phyloP scores from a whole-genome alignment of 75 land plant genomes.

The Isoetes taiwanensis region DNA sequence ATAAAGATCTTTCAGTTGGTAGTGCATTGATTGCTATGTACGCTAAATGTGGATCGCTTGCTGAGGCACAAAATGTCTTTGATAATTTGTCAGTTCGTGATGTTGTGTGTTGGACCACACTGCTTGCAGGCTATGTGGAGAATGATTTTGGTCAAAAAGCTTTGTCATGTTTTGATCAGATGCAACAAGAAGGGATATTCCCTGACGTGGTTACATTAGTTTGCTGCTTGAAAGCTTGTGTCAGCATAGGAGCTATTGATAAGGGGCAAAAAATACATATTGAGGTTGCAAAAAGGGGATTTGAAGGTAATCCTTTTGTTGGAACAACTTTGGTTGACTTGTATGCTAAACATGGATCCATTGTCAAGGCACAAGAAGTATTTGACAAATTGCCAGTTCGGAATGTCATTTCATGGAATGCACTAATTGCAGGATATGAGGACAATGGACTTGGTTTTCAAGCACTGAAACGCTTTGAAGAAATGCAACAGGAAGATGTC shows the following conservation, averaged over 20 bases:
- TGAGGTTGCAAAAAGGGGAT: neutral
- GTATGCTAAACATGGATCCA: slow-evolving; percentile 10
- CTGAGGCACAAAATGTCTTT: slow-evolving; percentile 13
- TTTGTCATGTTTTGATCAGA: neutral
- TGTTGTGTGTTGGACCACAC: neutral
- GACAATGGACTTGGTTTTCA: too few relatives aligned
- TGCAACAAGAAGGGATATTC: too few relatives aligned
- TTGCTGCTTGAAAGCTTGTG: slow-evolving; percentile 26
- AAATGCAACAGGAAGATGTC: too few relatives aligned
- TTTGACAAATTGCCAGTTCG: slow-evolving; percentile 8
- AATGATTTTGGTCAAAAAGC: neutral
- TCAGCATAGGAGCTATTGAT: slow-evolving; percentile 2
- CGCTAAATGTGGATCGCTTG: slow-evolving; percentile 12
- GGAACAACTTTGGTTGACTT: slow-evolving; percentile 4
- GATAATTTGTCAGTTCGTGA: slow-evolving; percentile 11
- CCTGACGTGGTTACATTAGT: slow-evolving; percentile 26
- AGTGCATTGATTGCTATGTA: slow-evolving; percentile 1
- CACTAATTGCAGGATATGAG: too few relatives aligned
- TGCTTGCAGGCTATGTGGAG: neutral
- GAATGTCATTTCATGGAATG: slow-evolving; percentile 17
- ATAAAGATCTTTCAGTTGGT: neutral
- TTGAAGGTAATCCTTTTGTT: slow-evolving; percentile 6
- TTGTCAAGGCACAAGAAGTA: slow-evolving; percentile 6
- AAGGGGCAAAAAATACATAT: slow-evolving; percentile 9
- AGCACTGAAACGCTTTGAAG: too few relatives aligned